Evolutionary conservation across 192 early-diverging fungal species (phyloP), one percentile per base, ranked within the genome.

Genomic region (Oehlia diaphana): DNA sequence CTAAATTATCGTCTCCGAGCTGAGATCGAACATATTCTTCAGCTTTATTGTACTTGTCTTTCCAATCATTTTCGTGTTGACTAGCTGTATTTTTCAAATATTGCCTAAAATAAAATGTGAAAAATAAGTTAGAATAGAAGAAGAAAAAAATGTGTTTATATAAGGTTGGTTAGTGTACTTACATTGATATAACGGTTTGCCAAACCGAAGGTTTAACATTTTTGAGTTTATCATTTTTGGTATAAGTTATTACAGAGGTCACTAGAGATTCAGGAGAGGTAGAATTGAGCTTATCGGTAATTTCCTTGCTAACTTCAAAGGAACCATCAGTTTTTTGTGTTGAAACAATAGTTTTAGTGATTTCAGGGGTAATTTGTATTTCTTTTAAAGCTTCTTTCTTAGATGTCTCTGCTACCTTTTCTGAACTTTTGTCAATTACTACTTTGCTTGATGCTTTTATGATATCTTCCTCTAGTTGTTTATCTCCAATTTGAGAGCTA

Each of bases 401-500:
- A 42, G 69, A 71, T 71, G 47, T 21, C 3, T 39, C 8, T 71
- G 9, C 16, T 6, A 37, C 37, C 37, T 71, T 71, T 71, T 71
- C 37, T 21, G 69, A 37, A 9, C 37, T 21, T 21, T 37, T 71
- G 21, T 75, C 73, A 61, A 75, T 49, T 26, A 75, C 73, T 53
- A 58, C 42, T 62, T 61, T 75, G 50, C 50, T 28, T 28, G 73
- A 31, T 19, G 28, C 26, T 75, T 49, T 49, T 9, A 75, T n/a
- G 9, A 75, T 49, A 0, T 75, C 73, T 28, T 75, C 26, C 13
- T 62, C 73, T 9, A 75, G 33, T 62, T 75, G 12, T 9, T 13
- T 49, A 62, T 75, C 73, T 10, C 26, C 50, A 62, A 75, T 37
- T 33, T 75, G 73, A 75, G 35, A 23, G 21, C 58, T 75, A n/a